Base-by-base conservation (phyloP, 495 filamentous ascomycete species). In the Neurospora tetraspora region DNA sequence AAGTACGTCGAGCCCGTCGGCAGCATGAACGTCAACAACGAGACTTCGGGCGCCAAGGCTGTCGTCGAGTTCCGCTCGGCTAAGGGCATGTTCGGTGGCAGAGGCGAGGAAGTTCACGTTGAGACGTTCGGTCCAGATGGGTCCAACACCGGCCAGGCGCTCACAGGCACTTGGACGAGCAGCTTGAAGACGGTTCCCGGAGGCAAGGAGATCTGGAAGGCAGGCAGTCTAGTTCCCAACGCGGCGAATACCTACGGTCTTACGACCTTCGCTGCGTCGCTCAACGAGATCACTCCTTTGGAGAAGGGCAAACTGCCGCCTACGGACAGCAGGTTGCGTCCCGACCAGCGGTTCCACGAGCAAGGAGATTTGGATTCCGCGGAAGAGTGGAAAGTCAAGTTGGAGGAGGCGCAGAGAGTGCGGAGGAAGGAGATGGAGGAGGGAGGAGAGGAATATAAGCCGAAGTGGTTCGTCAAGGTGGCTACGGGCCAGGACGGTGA, bases 1-100 rank as follows among this genome's bases (percentile, higher is more conserved):
- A 98, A 98, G 82, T 99, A 98, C 78, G 91, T 98, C 39, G 96
- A 99, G 82, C 96, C 96, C 1, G 93, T 97, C 11, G 94, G 94
- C 20, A 91, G 88, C 70, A 92, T 98, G 89, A 87, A 89, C 20
- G 88, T 99, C 34, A 81, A 85, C 68, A 92, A 94, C 79, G 96
- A 99, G 74, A 88, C 87, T 10, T 92, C 90, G 0, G 93, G 96
- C 8, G 88, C 90, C 73, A 93, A 92, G 79, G 91, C 93, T 8
- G 86, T 90, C 31, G 88, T 92, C 38, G 92, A 93, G 74, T 99
- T 99, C 83, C 96, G 96, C 76, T 65, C 53, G 0, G 85, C 90
- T 34, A 94, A 94, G 76, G 94, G 96, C 75, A 97, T 98, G 92
- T 99, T 98, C 82, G 92, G 94, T 36, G 96, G 96, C 38, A 90